Evolutionary conservation across 2,329 filamentous ascomycete genomes (phyloP), one percentile per base, ranked within the genome.

Genomic region (Ceratocystiopsis brevicomis): DNA sequence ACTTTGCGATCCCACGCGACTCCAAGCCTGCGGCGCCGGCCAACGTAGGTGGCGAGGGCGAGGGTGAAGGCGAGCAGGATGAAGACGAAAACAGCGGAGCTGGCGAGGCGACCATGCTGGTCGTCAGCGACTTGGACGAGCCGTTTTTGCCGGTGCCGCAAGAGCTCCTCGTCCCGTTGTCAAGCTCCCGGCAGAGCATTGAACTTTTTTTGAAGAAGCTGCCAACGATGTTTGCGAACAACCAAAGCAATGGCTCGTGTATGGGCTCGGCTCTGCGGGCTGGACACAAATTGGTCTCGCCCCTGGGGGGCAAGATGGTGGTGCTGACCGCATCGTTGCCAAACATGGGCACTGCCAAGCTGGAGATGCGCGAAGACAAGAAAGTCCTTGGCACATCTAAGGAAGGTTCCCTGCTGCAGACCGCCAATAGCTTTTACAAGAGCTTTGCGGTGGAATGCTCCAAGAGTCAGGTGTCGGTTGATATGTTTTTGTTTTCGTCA

Each of bases 401-500:
- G 61, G 90, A 98, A 59, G 85, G 75, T 50, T 68, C 72, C 48
- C 70, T 98, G 32, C 66, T 98, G 42, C 88, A 96, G 59, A 95
- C 90, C 0, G 82, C 76, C 37, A 95, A 86, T 65, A 86, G 83
- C 56, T 98, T 96, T 62, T 98, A 96, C 71, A 98, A 98, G 69
- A 93, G 84, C 54, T 98, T 98, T 55, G 90, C 90, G 0, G 90
- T 98, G 3, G 90, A 98, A 59, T 98, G 90, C 62, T 95, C 87
- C 35, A 98, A 98, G 67, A 93, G 92, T 52, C 90, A 98, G 61
- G 90, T 98, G 25, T 96, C 87, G 0, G 86, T 98, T 52, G 87
- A 95, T 59, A 95, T 95, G 87, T 95, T 95, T 67, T 68, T 95
- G 41, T 95, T 94, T 64, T 90, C 84, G 4, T 87, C 85, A 15